Conservation (phyloP, 768 basidiomycete genomes). For the Exidia glandulosa region DNA sequence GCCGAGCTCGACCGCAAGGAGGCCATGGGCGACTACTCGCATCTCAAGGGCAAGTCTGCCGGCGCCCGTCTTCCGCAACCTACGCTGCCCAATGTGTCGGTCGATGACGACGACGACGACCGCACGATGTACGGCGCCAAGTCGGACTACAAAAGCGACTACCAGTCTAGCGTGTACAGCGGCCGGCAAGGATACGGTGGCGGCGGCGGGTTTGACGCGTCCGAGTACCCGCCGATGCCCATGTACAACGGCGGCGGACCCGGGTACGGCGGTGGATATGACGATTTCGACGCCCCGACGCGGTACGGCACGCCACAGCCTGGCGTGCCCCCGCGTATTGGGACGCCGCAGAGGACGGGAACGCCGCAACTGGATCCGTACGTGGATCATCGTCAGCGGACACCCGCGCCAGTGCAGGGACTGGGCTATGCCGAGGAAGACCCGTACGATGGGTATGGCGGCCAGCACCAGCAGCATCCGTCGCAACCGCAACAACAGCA, state of each 20-base stretch:
- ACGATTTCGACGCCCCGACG: not conserved
- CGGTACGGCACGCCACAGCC: not conserved
- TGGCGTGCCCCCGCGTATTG: not conserved
- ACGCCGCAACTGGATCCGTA: not conserved
- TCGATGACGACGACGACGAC: conserved; percentile 58
- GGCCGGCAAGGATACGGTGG: not conserved
- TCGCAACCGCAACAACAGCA: not conserved
- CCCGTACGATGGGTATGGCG: not conserved
- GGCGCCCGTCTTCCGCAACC: conserved; percentile 82
- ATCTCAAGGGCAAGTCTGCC: conserved; percentile 78
- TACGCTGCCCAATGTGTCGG: conserved; percentile 83
- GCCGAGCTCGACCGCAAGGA: conserved; percentile 81
- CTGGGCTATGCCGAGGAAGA: not conserved
- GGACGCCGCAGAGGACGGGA: not conserved
- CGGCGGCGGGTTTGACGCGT: not conserved
- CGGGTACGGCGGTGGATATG: not conserved
- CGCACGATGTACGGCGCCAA: conserved; percentile 30
- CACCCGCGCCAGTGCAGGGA: not conserved
- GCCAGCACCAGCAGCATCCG: not conserved
- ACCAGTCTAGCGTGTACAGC: not conserved
- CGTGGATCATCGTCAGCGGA: not conserved
- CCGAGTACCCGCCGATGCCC: not conserved
- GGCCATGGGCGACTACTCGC: conserved; percentile 81
- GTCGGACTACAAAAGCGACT: not conserved
- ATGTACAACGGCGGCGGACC: not conserved